A percentile compares a stretch with the other conserved stretches of the same genome.
These are phyloP conservation scores for Bryum argenteum DNA, from an alignment of 225 moss, liverwort and hornwort species.

Conservation along the genomic window DNA sequence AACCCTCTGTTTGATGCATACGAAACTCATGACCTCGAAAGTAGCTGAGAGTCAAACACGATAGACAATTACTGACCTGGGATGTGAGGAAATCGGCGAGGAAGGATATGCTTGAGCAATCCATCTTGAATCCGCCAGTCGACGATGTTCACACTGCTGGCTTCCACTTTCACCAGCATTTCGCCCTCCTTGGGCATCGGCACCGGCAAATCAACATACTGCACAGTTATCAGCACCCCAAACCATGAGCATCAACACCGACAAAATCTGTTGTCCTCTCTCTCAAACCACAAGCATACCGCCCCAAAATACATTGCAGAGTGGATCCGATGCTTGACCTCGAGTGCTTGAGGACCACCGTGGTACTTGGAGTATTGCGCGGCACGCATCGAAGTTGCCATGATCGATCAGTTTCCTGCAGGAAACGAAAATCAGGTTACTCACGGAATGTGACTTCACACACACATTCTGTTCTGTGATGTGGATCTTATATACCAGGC, in stretches of 20 bases:
- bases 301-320: background rate
- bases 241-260: constrained; percentile 13
- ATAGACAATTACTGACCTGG: constrained; percentile 49
- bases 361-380: constrained; percentile 52
- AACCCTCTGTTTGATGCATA: background rate
- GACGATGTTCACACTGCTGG: constrained; percentile 64
- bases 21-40: background rate
- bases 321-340: constrained; percentile 18
- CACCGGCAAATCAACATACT: constrained; percentile 57
- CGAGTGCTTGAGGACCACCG: constrained; percentile 52
- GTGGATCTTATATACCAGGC: background rate
- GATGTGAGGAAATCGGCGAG: constrained; percentile 67
- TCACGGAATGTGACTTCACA: background rate
- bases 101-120: constrained; percentile 50
- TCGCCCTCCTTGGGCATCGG: constrained; percentile 67
- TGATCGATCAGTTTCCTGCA: background rate
- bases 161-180: constrained; percentile 80
- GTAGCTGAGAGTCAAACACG: no score
- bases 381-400: constrained; percentile 47
- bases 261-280: background rate
- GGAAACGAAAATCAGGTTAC: background rate
- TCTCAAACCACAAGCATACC: background rate
- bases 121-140: constrained; percentile 81
- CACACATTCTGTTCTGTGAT: background rate
- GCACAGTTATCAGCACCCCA: constrained; percentile 20